A percentile compares a stretch with the other conserved stretches of the same genome.
Conservation (phyloP, 768 basidiomycete genomes). For the Amanita pallidorosea region DNA sequence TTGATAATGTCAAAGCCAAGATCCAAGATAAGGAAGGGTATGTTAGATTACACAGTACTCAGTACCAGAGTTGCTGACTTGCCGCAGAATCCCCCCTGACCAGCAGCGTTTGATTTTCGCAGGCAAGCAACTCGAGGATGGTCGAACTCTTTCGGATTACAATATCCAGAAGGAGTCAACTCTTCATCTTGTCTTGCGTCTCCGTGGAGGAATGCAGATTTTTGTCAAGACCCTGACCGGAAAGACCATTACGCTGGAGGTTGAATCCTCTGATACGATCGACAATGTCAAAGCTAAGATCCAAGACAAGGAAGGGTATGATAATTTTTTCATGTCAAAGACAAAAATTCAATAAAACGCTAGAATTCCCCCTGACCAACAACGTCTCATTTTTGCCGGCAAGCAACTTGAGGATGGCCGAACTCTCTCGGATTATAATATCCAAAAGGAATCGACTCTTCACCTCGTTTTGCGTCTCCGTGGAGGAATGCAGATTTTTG, state of each 20-base stretch:
- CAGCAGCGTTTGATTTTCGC: conserved; percentile 66
- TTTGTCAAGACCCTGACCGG: conserved; percentile 77
- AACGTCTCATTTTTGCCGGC: conserved; percentile 21
- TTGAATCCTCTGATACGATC: conserved; percentile 19
- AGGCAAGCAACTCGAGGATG: conserved; percentile 27
- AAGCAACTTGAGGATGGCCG: conserved; percentile 24
- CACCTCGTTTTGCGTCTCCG: conserved; percentile 26
- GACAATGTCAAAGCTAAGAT: conserved; percentile 31
- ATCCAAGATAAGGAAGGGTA: conserved; percentile 67
- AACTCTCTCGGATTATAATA: conserved; percentile 39
- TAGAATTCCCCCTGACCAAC: conserved; percentile 19
- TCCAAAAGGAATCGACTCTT: conserved; percentile 27
- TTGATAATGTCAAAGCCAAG: conserved; percentile 68
- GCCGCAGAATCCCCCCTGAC: conserved; percentile 20
- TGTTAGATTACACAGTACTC: not conserved
- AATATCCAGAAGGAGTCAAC: conserved; percentile 67
- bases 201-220: conserved; percentile 26
- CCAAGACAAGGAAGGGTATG: conserved; percentile 28
- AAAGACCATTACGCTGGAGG: conserved; percentile 52
- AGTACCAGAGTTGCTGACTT: not conserved
- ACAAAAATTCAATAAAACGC: not conserved
- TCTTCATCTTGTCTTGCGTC: conserved; percentile 34
- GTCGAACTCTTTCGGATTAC: conserved; percentile 41
- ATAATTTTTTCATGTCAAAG: not conserved
- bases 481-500: conserved; percentile 28